Percentiles rank a stretch among this genome's conserved stretches.
phyloP scores from a whole-genome alignment of 192 early-diverging fungal species.

The Backusella sp. region DNA sequence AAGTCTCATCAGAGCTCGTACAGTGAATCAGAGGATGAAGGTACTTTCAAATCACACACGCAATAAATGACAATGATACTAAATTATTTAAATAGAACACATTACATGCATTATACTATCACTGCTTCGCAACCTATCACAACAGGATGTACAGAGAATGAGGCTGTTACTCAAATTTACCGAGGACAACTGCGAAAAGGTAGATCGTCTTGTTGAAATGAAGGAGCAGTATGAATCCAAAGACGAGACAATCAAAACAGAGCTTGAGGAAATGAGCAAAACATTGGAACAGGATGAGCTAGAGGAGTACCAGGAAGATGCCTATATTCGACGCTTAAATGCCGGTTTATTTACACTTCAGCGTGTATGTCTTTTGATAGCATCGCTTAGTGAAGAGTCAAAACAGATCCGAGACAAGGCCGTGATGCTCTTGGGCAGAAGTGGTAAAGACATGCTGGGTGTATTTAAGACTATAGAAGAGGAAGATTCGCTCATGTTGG shows the following conservation, averaged over 20 bases:
- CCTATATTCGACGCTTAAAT: conserved; percentile 68
- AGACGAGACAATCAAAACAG: conserved; percentile 54
- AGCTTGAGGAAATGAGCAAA: conserved; percentile 50
- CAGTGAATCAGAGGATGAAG: conserved; percentile 81
- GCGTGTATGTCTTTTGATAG: conserved; percentile 65
- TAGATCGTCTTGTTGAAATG: conserved; percentile 82
- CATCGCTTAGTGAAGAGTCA: conserved; percentile 61
- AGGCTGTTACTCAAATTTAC: conserved; percentile 84
- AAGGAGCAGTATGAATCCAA: conserved; percentile 66
- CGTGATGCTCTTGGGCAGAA: conserved; percentile 19
- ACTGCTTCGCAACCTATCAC: conserved; percentile 67
- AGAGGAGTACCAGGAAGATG: conserved; percentile 59
- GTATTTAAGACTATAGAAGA: conserved; percentile 25
- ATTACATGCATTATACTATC: conserved; percentile 80
- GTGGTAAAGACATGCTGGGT: conserved; percentile 14
- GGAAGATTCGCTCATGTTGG: conserved; percentile 19
- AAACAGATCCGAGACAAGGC: conserved; percentile 5
- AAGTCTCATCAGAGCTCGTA: conserved; percentile 72
- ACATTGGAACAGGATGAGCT: conserved; percentile 51
- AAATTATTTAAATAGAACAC: conserved; percentile 60
- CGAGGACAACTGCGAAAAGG: conserved; percentile 74
- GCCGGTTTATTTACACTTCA: conserved; percentile 84
- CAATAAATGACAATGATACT: neutral
- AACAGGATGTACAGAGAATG: conserved; percentile 57
- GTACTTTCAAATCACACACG: conserved; percentile 21